Percentiles rank a stretch among this genome's conserved stretches.
These are phyloP conservation scores for Chenopodium album DNA, from an alignment of 148 eudicot species.

Conservation along the genomic window DNA sequence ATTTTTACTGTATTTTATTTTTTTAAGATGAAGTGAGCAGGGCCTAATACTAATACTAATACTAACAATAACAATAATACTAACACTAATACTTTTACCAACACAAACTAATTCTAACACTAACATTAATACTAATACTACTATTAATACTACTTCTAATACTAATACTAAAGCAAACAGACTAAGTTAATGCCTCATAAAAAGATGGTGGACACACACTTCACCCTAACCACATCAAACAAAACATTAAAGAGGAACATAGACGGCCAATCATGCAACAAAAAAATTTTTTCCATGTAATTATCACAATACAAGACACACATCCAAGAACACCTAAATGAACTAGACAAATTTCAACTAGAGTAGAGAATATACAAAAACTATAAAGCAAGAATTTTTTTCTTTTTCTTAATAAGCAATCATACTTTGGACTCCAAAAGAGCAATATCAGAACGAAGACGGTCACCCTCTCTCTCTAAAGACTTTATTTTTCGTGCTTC, in stretches of 20 bases:
- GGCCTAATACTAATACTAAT: too few species aligned
- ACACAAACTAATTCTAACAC: too few species aligned
- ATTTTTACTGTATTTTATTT: too few species aligned
- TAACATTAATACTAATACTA: too few species aligned
- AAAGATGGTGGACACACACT: not conserved
- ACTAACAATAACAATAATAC: too few species aligned
- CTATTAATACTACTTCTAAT: too few species aligned
- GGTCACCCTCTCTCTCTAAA: constrained; percentile 85
- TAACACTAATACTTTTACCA: too few species aligned
- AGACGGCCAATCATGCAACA: not conserved
- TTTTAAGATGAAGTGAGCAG: too few species aligned
- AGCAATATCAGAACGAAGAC: constrained; percentile 83
- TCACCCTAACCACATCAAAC: not conserved
- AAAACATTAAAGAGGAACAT: not conserved
- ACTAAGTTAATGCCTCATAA: not conserved
- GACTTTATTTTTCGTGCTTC: constrained; percentile 81
- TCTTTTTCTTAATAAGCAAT: constrained; percentile 1
- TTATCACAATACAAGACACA: not conserved
- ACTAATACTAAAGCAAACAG: too few species aligned
- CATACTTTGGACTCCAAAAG: constrained; percentile 92
- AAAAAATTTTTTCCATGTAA: not conserved
- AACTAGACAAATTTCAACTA: not conserved
- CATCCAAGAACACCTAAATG: not conserved
- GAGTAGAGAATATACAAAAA: not conserved
- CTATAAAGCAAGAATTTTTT: not conserved